Conservation (phyloP, 2,329 filamentous ascomycete species). For the Paecilomyces sp. region DNA sequence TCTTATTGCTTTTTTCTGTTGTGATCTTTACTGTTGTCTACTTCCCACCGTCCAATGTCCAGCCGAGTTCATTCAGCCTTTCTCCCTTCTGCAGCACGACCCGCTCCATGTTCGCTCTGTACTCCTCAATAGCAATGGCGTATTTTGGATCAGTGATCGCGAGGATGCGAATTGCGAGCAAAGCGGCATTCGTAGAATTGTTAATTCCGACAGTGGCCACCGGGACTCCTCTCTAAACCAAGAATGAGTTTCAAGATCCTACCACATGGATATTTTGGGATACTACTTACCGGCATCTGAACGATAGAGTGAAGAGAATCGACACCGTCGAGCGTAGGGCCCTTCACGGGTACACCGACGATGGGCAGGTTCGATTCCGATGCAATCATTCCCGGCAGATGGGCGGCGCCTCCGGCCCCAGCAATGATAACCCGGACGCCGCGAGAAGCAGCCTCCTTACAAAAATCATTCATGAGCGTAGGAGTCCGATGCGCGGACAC, state of each 20-base stretch:
- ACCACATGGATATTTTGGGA: background rate
- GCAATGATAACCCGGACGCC: constrained; percentile 63
- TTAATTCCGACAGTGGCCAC: constrained; percentile 66
- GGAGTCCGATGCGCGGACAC: constrained; percentile 56
- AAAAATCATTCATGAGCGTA: constrained; percentile 56
- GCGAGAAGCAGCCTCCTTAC: constrained; percentile 50
- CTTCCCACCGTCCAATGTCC: background rate
- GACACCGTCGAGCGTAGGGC: constrained; percentile 58
- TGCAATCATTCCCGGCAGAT: constrained; percentile 61
- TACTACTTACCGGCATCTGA: constrained; percentile 55
- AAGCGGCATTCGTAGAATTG: constrained; percentile 63
- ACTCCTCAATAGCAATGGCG: background rate
- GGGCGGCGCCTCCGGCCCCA: constrained; percentile 62
- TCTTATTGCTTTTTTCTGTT: background rate
- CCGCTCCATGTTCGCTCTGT: background rate
- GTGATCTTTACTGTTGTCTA: background rate
- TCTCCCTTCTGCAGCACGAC: background rate
- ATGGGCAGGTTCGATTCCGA: constrained; percentile 62
- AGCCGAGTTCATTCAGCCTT: background rate
- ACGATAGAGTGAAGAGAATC: constrained; percentile 62
- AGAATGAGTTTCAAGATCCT: background rate
- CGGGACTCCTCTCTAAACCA: constrained; percentile 50
- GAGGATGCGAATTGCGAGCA: constrained; percentile 59
- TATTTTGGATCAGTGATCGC: constrained; percentile 16
- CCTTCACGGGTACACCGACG: constrained; percentile 65